Percentiles rank a stretch among this genome's conserved stretches.
These are phyloP conservation scores for Pelargonium fulgidum DNA, from an alignment of 441 rosid species.

Conservation along the genomic window DNA sequence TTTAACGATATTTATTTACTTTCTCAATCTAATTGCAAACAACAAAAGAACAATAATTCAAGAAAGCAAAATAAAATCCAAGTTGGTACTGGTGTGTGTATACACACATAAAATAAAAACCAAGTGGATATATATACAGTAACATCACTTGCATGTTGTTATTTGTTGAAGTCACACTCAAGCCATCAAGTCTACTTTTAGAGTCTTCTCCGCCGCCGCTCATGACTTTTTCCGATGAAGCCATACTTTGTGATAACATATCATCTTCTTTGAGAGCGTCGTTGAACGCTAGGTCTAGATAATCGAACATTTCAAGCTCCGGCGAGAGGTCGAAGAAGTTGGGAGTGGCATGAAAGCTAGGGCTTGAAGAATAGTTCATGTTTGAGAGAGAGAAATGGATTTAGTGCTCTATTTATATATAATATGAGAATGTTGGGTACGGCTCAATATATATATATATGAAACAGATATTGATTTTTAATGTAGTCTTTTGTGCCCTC, in stretches of 20 bases:
- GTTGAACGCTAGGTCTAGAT: slow-evolving; percentile 26
- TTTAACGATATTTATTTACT: no score
- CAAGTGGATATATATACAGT: not conserved
- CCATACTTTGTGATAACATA: slow-evolving; percentile 30
- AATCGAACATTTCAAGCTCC: slow-evolving; percentile 42
- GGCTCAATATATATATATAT: no score
- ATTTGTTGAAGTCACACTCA: slow-evolving; percentile 27
- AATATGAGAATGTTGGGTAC: no score
- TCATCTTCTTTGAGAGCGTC: slow-evolving; percentile 18
- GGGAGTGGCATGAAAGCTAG: no score
- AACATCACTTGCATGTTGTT: slow-evolving; percentile 40
- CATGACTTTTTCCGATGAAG: slow-evolving; percentile 31
- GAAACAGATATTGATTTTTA: no score
- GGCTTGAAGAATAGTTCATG: no score
- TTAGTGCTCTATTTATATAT: no score
- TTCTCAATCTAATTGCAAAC: no score
- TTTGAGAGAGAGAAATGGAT: no score
- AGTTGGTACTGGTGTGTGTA: no score
- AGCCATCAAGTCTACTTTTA: slow-evolving; percentile 14
- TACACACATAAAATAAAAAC: not conserved
- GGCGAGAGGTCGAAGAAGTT: slow-evolving; percentile 19
- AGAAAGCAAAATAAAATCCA: not conserved
- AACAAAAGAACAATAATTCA: not conserved
- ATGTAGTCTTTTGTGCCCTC: no score
- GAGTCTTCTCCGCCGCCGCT: slow-evolving; percentile 15